Evolutionary conservation across 2,329 filamentous ascomycete genomes (phyloP).

Genomic region (Bipolaris zeicola): DNA sequence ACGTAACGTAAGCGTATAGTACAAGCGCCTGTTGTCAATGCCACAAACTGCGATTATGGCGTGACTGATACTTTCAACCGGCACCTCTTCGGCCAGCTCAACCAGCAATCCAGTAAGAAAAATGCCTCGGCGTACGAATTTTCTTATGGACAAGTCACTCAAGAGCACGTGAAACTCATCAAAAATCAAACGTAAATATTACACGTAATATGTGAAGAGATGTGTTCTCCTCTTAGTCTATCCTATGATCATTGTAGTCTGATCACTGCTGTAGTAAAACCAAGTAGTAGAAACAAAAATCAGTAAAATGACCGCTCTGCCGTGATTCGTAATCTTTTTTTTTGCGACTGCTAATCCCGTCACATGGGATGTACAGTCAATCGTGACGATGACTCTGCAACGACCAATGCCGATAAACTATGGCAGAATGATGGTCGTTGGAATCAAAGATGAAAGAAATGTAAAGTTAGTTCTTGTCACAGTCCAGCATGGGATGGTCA

Average conservation of each 20-base stretch:
- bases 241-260: background rate
- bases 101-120: background rate
- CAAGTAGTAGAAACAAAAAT: background rate
- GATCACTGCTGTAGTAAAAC: background rate
- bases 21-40: background rate
- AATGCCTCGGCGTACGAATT: background rate
- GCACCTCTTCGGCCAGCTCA: background rate
- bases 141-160: background rate
- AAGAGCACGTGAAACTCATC: background rate
- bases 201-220: background rate
- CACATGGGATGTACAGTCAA: background rate
- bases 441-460: background rate
- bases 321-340: background rate
- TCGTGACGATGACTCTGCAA: background rate
- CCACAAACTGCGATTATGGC: background rate
- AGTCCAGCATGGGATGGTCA: conserved; percentile 5
- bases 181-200: background rate
- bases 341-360: background rate
- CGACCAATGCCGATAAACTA: background rate
- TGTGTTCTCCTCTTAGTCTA: background rate
- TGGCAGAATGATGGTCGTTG: background rate
- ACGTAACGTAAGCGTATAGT: background rate
- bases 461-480: conserved; percentile 4
- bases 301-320: background rate
- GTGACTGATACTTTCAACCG: background rate